phyloP scores from a whole-genome alignment of 2,329 filamentous ascomycete genomes.

The Bipolaris zeicola region DNA sequence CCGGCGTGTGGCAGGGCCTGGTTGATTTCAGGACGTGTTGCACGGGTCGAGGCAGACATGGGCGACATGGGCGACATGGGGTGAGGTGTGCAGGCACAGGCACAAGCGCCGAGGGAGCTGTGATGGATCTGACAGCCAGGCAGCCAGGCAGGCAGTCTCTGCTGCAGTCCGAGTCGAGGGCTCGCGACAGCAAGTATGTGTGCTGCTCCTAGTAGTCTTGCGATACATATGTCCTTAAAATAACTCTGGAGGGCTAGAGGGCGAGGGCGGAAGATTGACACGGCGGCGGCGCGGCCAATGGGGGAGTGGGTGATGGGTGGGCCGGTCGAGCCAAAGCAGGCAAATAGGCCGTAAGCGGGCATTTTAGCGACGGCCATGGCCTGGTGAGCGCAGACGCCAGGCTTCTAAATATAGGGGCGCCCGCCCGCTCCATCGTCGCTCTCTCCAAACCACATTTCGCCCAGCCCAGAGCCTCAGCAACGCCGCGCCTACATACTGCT shows the following conservation, averaged over 20 bases:
- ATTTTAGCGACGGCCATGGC: constrained; percentile 29
- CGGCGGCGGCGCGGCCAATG: constrained; percentile 19
- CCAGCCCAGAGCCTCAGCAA: constrained; percentile 38
- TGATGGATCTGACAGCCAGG: neutral
- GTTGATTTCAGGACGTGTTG: too few species aligned
- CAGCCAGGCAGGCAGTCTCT: too few species aligned
- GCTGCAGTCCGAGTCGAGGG: neutral
- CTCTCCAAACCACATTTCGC: constrained; percentile 38
- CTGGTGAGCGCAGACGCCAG: constrained; percentile 29
- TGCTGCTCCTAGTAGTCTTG: too few species aligned
- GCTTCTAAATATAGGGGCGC: constrained; percentile 37
- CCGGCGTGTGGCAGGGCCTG: too few species aligned
- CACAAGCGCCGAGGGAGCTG: neutral
- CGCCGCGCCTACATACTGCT: neutral
- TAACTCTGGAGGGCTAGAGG: constrained; percentile 28
- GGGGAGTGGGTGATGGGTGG: constrained; percentile 8
- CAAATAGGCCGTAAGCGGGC: constrained; percentile 19
- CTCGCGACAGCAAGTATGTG: neutral
- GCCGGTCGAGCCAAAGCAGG: constrained; percentile 8
- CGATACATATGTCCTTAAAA: constrained; percentile 37
- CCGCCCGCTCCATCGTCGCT: constrained; percentile 29
- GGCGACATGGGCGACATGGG: too few species aligned
- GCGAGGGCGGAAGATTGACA: constrained; percentile 5
- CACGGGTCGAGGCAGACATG: neutral
- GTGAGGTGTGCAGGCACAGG: too few species aligned